Percentiles rank a stretch among this genome's conserved stretches.
Conservation (phyloP, 2,329 filamentous ascomycete genomes). For the Epichloe aotearoae region DNA sequence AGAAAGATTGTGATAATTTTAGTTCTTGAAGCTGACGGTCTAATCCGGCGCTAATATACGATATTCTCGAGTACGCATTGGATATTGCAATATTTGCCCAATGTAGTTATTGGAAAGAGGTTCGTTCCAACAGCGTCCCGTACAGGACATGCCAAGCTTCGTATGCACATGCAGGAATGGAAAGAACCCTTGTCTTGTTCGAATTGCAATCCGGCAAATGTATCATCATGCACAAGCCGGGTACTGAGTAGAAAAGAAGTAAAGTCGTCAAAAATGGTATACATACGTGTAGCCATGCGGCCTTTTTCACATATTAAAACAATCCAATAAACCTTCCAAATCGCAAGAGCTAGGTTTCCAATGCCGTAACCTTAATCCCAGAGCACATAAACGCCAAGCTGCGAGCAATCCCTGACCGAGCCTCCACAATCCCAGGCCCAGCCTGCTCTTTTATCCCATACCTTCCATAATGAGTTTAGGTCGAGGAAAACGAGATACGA, state of each 20-base stretch:
- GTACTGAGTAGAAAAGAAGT: background rate
- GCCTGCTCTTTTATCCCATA: background rate
- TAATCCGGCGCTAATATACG: no score
- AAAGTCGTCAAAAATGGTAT: background rate
- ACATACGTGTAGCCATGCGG: background rate
- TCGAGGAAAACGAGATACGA: background rate
- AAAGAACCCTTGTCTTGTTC: background rate
- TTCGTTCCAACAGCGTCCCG: no score
- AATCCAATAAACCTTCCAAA: conserved; percentile 18
- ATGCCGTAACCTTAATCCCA: conserved; percentile 10
- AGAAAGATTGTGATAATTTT: no score
- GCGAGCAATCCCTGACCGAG: background rate
- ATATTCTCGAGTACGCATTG: no score
- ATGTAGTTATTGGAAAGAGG: no score
- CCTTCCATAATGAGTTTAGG: background rate
- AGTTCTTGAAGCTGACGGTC: no score
- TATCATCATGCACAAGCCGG: background rate
- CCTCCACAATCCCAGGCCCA: background rate
- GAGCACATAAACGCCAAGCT: conserved; percentile 7
- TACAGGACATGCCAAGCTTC: background rate
- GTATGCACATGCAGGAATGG: background rate
- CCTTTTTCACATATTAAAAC: conserved; percentile 5
- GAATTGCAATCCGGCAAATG: background rate
- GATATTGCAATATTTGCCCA: no score
- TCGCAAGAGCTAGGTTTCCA: conserved; percentile 19